Conservation (phyloP, 208 protist species). For the Leishmania tropica region DNA sequence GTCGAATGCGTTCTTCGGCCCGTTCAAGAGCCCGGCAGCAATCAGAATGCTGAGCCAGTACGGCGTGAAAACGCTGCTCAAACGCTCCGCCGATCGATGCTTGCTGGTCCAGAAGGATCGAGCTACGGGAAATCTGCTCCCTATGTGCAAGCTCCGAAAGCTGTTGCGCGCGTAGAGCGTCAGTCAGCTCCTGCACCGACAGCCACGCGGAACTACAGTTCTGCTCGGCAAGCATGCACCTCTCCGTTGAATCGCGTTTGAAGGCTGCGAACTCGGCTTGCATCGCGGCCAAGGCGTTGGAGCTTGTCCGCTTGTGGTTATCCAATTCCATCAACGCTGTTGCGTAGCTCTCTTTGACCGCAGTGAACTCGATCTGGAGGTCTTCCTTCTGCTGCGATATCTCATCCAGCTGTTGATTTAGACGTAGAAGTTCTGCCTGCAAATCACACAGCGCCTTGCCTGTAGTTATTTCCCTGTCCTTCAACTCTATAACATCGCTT, state of each 20-base stretch:
- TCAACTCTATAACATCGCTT: slow-evolving; percentile 37
- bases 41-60: neutral
- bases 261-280: slow-evolving; percentile 17
- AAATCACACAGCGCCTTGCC: slow-evolving; percentile 46
- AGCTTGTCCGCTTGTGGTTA: slow-evolving; percentile 38
- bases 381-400: slow-evolving; percentile 45
- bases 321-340: slow-evolving; percentile 58
- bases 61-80: neutral
- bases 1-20: neutral
- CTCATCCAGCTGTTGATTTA: slow-evolving; percentile 26
- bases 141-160: slow-evolving; percentile 18
- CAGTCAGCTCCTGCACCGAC: slow-evolving; percentile 35
- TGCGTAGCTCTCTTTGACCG: slow-evolving; percentile 71
- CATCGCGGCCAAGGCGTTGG: slow-evolving; percentile 1
- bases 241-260: slow-evolving; percentile 19
- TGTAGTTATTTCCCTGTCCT: slow-evolving; percentile 25
- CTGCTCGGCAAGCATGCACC: slow-evolving; percentile 29
- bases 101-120: slow-evolving; percentile 16
- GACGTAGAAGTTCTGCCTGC: slow-evolving; percentile 12
- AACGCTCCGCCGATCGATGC: neutral
- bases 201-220: slow-evolving; percentile 25
- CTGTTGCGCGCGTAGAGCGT: slow-evolving; percentile 31
- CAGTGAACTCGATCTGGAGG: slow-evolving; percentile 46
- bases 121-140: slow-evolving; percentile 18
- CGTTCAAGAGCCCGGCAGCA: neutral